Conservation (phyloP, 129 eudicot genomes). For the Arctium minus region DNA sequence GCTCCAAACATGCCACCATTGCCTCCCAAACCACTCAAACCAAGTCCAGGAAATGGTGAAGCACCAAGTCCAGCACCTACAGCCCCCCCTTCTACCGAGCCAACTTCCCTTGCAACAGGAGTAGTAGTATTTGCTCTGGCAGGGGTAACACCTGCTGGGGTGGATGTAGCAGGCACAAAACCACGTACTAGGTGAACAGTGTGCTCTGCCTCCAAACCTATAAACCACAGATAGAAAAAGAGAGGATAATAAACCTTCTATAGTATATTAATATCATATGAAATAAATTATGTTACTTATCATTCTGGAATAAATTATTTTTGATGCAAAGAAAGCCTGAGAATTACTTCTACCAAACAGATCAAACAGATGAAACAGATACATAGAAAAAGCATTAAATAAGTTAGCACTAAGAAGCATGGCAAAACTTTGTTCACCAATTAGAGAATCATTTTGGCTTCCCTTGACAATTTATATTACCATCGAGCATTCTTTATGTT, state of each 20-base stretch:
- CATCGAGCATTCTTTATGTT: background rate
- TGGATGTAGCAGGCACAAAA: conserved; percentile 53
- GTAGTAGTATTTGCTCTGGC: conserved; percentile 34
- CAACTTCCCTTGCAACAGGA: conserved; percentile 21
- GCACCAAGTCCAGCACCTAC: conserved; percentile 47
- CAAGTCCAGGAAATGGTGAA: conserved; percentile 73
- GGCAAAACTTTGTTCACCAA: conserved; percentile 7
- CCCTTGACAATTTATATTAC: background rate
- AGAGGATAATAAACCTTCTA: background rate
- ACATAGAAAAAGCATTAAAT: background rate
- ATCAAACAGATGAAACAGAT: conserved; percentile 7
- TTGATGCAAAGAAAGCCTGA: background rate
- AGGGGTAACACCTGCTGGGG: conserved; percentile 30
- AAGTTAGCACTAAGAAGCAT: conserved; percentile 9
- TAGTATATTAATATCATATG: background rate
- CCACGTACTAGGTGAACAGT: conserved; percentile 76
- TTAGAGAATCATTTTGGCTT: background rate
- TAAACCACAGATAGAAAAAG: conserved; percentile 20
- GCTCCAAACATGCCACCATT: conserved; percentile 67
- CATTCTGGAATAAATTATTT: background rate
- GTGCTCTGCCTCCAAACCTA: conserved; percentile 76
- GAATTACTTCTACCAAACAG: conserved; percentile 1
- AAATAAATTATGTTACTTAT: background rate
- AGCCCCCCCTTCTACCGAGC: conserved; percentile 37
- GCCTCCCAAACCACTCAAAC: conserved; percentile 53